A percentile compares a stretch with the other conserved stretches of the same genome.
These are phyloP conservation scores for Calocybe gangraenosa DNA, from an alignment of 768 basidiomycete genomes.

Conservation along the genomic window DNA sequence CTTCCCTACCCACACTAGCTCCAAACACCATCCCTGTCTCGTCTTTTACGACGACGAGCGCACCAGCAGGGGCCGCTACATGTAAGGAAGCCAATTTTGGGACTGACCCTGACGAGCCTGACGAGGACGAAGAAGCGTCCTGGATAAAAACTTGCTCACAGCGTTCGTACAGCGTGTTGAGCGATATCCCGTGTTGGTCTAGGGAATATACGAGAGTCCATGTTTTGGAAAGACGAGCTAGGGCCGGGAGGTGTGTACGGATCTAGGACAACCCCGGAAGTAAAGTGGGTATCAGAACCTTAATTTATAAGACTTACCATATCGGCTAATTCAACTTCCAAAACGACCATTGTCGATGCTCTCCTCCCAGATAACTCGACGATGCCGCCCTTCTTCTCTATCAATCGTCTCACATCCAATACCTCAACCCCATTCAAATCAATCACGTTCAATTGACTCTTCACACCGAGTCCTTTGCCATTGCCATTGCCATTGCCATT, in stretches of 20 bases:
- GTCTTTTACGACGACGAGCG: conserved; percentile 58
- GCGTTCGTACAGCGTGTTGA: conserved; percentile 78
- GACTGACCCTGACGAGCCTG: conserved; percentile 22
- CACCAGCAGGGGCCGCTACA: conserved; percentile 44
- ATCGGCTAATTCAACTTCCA: conserved; percentile 52
- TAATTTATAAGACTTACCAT: conserved; percentile 24
- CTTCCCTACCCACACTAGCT: conserved; percentile 80
- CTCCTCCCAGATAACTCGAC: conserved; percentile 53
- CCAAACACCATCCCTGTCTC: conserved; percentile 68
- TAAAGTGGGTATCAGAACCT: too few relatives aligned
- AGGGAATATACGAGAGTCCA: conserved; percentile 88
- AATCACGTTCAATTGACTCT: too few relatives aligned
- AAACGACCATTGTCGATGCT: conserved; percentile 47
- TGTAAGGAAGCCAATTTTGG: conserved; percentile 51
- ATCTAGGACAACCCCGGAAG: too few relatives aligned
- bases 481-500: conserved; percentile 12
- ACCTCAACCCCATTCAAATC: neutral
- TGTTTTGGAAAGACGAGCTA: conserved; percentile 60
- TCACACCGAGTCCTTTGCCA: conserved; percentile 3
- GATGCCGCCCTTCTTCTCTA: conserved; percentile 47
- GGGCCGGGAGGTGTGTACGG: conserved; percentile 66
- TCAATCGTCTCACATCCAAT: conserved; percentile 37
- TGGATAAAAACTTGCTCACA: conserved; percentile 36
- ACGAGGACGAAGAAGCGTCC: too few relatives aligned
- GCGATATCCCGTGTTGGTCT: conserved; percentile 92